Conservation (phyloP, 2,329 filamentous ascomycete genomes). For the Exophiala spinifera region DNA sequence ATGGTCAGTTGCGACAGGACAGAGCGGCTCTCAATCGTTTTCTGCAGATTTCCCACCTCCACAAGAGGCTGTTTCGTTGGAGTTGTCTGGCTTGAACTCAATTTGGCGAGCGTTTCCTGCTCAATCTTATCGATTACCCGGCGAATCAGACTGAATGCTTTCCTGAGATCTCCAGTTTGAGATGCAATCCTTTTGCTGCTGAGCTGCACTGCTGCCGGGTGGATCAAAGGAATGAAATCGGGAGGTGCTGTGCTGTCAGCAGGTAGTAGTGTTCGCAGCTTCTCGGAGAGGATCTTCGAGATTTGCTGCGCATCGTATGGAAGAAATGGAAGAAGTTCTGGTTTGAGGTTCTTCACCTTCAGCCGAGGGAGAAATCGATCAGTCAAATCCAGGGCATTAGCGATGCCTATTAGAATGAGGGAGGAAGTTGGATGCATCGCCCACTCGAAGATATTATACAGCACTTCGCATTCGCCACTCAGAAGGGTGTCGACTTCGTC, state of each 20-base stretch:
- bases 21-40: slow-evolving; percentile 32
- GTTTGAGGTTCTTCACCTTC: slow-evolving; percentile 88
- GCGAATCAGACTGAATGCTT: slow-evolving; percentile 91
- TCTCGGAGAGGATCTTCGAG: slow-evolving; percentile 77
- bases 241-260: slow-evolving; percentile 48
- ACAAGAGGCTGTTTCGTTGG: slow-evolving; percentile 74
- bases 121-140: slow-evolving; percentile 87
- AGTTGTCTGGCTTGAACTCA: slow-evolving; percentile 52
- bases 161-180: slow-evolving; percentile 89
- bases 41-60: slow-evolving; percentile 66
- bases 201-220: slow-evolving; percentile 88
- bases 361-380: slow-evolving; percentile 91
- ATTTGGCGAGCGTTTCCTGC: slow-evolving; percentile 72
- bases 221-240: slow-evolving; percentile 78
- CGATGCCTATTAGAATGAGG: slow-evolving; percentile 84
- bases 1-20: slow-evolving; percentile 62
- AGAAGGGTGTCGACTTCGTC: slow-evolving; percentile 96
- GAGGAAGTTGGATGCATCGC: slow-evolving; percentile 76
- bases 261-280: slow-evolving; percentile 72
- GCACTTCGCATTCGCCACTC: slow-evolving; percentile 78
- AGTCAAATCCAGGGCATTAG: slow-evolving; percentile 91
- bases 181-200: slow-evolving; percentile 92
- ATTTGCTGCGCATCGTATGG: slow-evolving; percentile 89
- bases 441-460: slow-evolving; percentile 97
- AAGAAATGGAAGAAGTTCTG: slow-evolving; percentile 82